phyloP scores from a whole-genome alignment of 441 rosid genomes.

The Syzygium malaccense region DNA sequence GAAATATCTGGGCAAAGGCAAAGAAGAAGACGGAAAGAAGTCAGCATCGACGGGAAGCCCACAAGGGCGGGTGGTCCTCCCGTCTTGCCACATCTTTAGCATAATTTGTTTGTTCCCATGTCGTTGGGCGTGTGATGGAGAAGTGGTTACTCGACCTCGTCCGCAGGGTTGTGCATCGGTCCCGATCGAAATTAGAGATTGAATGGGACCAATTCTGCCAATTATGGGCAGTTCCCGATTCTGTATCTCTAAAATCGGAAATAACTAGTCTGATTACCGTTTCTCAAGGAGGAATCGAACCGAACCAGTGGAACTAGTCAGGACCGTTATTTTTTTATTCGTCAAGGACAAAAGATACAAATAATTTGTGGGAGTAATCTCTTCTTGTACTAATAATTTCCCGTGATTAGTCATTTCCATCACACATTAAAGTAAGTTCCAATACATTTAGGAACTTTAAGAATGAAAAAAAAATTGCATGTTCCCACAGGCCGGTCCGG shows the following conservation, averaged over 20 bases:
- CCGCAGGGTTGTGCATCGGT: no score
- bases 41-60: background rate
- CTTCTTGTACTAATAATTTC: background rate
- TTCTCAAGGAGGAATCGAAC: rapidly evolving
- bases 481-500: no score
- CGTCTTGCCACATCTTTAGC: background rate
- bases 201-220: no score
- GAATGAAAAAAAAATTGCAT: no score
- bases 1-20: background rate
- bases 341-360: no score
- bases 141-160: background rate
- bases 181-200: no score
- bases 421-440: background rate
- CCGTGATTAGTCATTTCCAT: background rate
- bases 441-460: background rate
- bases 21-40: background rate
- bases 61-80: rapidly evolving
- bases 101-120: background rate
- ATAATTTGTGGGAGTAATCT: background rate
- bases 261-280: background rate
- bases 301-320: background rate
- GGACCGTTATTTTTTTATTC: background rate
- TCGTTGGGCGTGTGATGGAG: background rate
- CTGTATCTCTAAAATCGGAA: no score
- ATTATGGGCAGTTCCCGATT: background rate